Evolutionary conservation across 208 protist genomes (phyloP), one percentile per base, ranked within the genome.

Genomic region (Crithidia sp.): DNA sequence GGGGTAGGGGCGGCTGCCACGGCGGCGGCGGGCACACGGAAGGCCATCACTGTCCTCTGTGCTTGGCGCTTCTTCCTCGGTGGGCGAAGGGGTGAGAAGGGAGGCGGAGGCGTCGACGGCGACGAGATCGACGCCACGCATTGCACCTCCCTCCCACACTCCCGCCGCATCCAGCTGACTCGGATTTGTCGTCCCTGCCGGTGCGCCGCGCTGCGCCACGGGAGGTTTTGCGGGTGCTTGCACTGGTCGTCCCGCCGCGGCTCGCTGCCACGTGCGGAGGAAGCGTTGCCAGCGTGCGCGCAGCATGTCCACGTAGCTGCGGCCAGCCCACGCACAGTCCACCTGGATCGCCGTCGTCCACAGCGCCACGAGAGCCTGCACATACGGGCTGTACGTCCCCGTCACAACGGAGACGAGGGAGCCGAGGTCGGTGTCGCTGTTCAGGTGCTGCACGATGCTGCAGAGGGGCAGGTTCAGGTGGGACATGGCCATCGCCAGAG

Each of bases 401-500:
- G 89, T 75, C 4, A 76, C 49, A 7, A 67, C 61, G 19, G 86
- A 87, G 5, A 88, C 41, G 59, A 82, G 49, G 68, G 64, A 71
- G 68, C 62, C 28, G 56, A 71, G 50, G 63, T 82, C 79, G 36
- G 54, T 59, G 36, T 61, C 71, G 63, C 58, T 60, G 67, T 45
- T 71, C 7, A 63, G 72, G 58, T 82, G 87, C 28, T 89, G 85
- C 16, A 93, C 52, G 44, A 91, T 74, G 47, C 65, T 67, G 76
- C 87, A 81, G 36, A 95, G 67, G 6, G 88, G 72, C 12, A 67
- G 68, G 71, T 94, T 95, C 49, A 93, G 53, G 71, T 94, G 85
- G 7, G 86, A 87, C 45, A 97, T 83, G 36, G 88, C 58, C 59
- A 94, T 81, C 62, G 89, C 82, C 43, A 95, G 77, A 28, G 93